Evolutionary conservation across 495 filamentous ascomycete genomes (phyloP), one percentile per base, ranked within the genome.

Genomic region (Neurospora discreta): DNA sequence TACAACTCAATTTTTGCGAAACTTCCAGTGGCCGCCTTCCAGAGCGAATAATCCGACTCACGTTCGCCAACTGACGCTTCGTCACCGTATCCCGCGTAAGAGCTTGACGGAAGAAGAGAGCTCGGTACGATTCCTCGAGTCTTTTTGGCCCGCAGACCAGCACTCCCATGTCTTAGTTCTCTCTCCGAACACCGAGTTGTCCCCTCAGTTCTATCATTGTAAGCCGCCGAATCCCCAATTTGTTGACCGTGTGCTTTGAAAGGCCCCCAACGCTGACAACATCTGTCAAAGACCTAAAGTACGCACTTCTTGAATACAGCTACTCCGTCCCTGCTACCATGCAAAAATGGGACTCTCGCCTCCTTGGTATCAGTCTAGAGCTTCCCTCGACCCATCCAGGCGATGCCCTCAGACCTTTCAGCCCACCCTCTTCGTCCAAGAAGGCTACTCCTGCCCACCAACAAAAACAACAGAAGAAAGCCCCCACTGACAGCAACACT

Each of bases 151-250:
- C 10, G 79, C 84, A 6, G 82, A 89, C 71, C 74, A 75, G 1
- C 73, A 87, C 67, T 89, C 90, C 3, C 92, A 96, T 79, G 86
- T 96, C 11, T 84, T 97, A 38, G 77, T 96, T 23, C 84, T 97
- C 3, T 93, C 92, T 16, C 88, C 93, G 1, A 89, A 94, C 75
- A 86, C 84, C 7, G 89, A 97, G 76, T 76, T 97, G 3, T 90
- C 90, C 3, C 89, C 89, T 15, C 84, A 87, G 3, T 97, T 90
- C 76, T 94, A 87, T 73, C 92, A 96, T 74, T 97, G 93, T 84
- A 80, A 79, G 83, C 41, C 39, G n/a, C 68, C 36, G 39, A 26
- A 43, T 46, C 0, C 44, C 13, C 10, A 0, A 26, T 43, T 30
- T 30, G 6, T 41, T 2, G 1, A 43, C 15, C 10, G 36, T 46